Percentiles rank a stretch among this genome's conserved stretches.
Conservation (phyloP, 202 grass and related monocot species). For the Bolboschoenoplectus hybrid region DNA sequence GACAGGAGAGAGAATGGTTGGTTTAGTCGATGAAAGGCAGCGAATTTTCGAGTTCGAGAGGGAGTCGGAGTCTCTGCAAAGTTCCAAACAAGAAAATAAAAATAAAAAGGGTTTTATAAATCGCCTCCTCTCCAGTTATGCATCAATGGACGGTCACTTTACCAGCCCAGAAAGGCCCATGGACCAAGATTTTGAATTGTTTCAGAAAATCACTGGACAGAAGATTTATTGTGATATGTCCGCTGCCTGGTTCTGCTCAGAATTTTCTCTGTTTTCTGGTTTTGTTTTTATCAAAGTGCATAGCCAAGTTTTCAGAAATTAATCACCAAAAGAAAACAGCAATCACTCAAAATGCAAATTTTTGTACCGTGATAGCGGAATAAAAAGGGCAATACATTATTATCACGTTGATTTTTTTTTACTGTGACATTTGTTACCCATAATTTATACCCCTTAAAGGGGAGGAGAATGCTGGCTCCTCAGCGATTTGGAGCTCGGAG, state of each 20-base stretch:
- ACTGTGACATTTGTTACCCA: not conserved
- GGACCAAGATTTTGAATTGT: not conserved
- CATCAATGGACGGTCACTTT: not conserved
- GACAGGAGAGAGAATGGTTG: conserved; percentile 2
- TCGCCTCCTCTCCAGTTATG: not conserved
- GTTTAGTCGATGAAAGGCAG: conserved; percentile 5
- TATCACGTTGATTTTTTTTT: not conserved
- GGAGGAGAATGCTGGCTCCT: too few species aligned
- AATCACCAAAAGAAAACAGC: not conserved
- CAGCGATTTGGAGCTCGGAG: too few species aligned
- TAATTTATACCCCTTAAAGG: not conserved
- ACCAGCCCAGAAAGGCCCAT: not conserved
- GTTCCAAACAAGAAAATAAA: not conserved
- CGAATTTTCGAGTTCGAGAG: not conserved
- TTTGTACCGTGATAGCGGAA: not conserved
- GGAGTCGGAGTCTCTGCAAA: not conserved
- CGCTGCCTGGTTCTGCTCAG: not conserved
- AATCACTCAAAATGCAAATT: not conserved
- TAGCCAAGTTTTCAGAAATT: too few species aligned
- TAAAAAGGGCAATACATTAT: not conserved
- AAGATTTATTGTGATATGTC: not conserved
- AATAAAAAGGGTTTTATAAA: not conserved
- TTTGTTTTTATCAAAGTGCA: not conserved
- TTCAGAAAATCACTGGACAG: not conserved
- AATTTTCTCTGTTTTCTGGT: not conserved